Evolutionary conservation across 2,329 filamentous ascomycete genomes (phyloP), one percentile per base, ranked within the genome.

Genomic region (Lecanicillium sp.): DNA sequence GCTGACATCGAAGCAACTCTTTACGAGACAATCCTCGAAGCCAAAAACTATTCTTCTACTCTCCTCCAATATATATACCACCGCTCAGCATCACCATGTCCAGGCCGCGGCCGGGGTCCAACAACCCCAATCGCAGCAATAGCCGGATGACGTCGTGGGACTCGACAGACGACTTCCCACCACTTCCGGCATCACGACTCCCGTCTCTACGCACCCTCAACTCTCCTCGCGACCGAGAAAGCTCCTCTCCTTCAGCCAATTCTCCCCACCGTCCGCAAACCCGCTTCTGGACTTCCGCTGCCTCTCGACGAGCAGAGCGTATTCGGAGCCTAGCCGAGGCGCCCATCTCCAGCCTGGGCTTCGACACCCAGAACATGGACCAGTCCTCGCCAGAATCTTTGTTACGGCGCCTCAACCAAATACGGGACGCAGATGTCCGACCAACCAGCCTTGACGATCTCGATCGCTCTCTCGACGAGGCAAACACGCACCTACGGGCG

Each of bases 401-500:
- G 22, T 11, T 25, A 11, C 22, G 22, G 7, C 22, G 22, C 11
- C 22, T 25, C 7, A 25, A 25, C 22, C 22, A 25, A 11, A 25
- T 25, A 6, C 22, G 22, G 7, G 22, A 6, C 22, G 22, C 22
- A 25, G 22, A 25, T 25, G 22, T 25, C 22, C 34, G 33, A 27
- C 29, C 37, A 20, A 33, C 56, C 36, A 57, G 53, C 31, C 51
- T 63, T 16, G 59, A 62, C 13, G 59, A 65, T 30, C 47, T 64
- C 7, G 58, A 64, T 36, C 57, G 59, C 28, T 56, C 57, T 32
- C 52, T 65, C 36, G 61, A 66, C 41, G 58, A 64, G 47, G 60
- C 61, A 33, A 68, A 68, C 50, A 57, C 64, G 11, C 64, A 66
- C 36, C 54, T 69, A 14, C 56, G 63, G 8, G 57, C 64, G 5